Evolutionary conservation across 1,284 basidiomycete species (phyloP).

Genomic region (Stereum hirsutum): DNA sequence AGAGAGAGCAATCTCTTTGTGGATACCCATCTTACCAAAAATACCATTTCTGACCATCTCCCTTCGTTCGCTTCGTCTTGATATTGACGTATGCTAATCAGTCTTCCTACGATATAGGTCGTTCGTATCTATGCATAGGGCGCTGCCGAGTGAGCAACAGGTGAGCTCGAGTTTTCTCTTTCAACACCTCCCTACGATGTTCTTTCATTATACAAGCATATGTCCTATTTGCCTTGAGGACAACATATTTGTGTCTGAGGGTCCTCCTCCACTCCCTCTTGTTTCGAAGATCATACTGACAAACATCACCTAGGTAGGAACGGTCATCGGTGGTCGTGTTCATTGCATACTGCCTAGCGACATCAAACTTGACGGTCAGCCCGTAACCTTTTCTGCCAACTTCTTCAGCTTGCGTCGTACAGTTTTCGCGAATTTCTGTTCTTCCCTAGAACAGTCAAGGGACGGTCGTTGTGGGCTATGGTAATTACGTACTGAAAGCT

Average conservation of each 20-base stretch:
- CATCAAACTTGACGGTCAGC: slow-evolving; percentile 1
- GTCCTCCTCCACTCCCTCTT: not conserved
- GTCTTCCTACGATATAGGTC: no score
- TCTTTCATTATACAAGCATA: slow-evolving; percentile 16
- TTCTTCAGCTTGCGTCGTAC: not conserved
- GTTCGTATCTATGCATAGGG: no score
- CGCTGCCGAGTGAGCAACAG: no score
- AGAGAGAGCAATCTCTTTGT: slow-evolving; percentile 14
- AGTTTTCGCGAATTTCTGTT: slow-evolving; percentile 3
- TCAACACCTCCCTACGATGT: no score
- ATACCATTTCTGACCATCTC: slow-evolving; percentile 7
- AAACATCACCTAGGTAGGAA: not conserved
- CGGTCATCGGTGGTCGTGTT: not conserved
- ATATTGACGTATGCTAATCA: no score
- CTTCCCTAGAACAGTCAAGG: no score
- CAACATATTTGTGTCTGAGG: slow-evolving; percentile 7
- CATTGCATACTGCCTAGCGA: not conserved
- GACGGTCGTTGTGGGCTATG: not conserved
- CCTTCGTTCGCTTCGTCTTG: not conserved
- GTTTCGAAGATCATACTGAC: not conserved
- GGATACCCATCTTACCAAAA: slow-evolving; percentile 12
- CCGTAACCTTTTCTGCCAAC: not conserved
- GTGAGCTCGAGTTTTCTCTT: no score
- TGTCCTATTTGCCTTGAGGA: slow-evolving; percentile 13
- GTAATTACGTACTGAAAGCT: slow-evolving; percentile 5